Conservation (phyloP, 352 stramenopile genomes). For the Phytophthora melonis region DNA sequence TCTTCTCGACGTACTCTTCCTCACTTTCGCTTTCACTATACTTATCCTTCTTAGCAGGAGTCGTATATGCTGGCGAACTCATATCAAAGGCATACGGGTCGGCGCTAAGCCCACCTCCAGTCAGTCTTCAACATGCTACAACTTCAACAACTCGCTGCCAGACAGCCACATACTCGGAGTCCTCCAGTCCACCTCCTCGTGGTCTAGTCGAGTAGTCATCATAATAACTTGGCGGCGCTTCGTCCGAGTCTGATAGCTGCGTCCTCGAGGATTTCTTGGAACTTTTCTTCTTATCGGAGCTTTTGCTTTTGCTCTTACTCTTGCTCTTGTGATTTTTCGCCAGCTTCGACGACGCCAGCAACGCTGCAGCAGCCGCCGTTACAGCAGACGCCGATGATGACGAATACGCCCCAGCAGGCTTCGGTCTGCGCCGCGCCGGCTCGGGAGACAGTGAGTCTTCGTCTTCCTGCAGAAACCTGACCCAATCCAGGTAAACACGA, state of each 20-base stretch:
- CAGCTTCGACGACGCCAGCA: constrained; percentile 63
- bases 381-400: constrained; percentile 46
- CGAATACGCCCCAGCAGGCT: constrained; percentile 7
- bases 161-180: constrained; percentile 39
- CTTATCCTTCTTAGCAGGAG: constrained; percentile 22
- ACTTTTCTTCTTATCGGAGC: constrained; percentile 40
- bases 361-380: constrained; percentile 54
- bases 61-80: constrained; percentile 32
- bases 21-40: constrained; percentile 28
- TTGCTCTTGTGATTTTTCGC: constrained; percentile 35
- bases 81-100: constrained; percentile 87
- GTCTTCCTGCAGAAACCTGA: constrained; percentile 68
- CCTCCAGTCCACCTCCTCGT: constrained; percentile 16
- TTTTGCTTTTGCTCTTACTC: constrained; percentile 34
- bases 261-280: constrained; percentile 35
- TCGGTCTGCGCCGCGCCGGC: constrained; percentile 22
- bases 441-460: constrained; percentile 62
- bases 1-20: constrained; percentile 25
- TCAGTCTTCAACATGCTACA: constrained; percentile 11
- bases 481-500: constrained; percentile 6
- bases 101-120: constrained; percentile 32
- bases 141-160: background rate
- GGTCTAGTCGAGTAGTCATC: constrained; percentile 29
- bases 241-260: constrained; percentile 57
- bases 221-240: constrained; percentile 69